These are phyloP conservation scores for Ceratocystis papillata DNA, from an alignment of 2,329 filamentous ascomycete species.

Conservation along the genomic window DNA sequence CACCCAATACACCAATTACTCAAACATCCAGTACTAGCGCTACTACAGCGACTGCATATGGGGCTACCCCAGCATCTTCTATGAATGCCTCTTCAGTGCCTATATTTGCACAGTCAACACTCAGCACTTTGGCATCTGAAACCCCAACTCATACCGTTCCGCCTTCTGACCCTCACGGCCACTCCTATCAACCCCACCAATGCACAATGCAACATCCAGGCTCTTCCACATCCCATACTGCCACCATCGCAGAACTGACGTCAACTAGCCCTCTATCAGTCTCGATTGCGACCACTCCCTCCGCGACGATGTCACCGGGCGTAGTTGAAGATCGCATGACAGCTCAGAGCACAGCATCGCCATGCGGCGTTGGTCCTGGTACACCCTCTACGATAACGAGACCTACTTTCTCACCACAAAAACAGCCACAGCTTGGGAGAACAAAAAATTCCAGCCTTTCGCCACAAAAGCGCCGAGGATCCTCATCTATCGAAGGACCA, in stretches of 20 bases:
- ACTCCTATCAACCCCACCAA: background rate
- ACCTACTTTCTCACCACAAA: background rate
- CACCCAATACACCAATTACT: background rate
- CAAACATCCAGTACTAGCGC: background rate
- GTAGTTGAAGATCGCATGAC: slow-evolving; percentile 6
- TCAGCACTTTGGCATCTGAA: slow-evolving; percentile 1
- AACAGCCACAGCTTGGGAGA: background rate
- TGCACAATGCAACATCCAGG: background rate
- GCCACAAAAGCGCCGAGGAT: slow-evolving; percentile 22
- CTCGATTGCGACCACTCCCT: slow-evolving; percentile 10
- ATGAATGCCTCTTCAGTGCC: background rate
- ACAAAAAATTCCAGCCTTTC: slow-evolving; percentile 15
- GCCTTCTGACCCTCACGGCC: background rate
- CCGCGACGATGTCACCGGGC: slow-evolving; percentile 10
- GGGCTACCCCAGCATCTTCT: background rate
- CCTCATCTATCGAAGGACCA: slow-evolving; percentile 5
- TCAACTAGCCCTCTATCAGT: slow-evolving; percentile 4
- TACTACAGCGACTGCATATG: background rate
- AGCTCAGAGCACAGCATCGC: background rate
- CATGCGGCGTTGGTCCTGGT: background rate
- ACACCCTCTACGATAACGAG: background rate
- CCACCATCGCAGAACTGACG: background rate
- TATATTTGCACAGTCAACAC: background rate
- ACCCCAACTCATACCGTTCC: background rate
- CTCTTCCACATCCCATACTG: slow-evolving; percentile 1